Percentiles rank a stretch among this genome's conserved stretches.
phyloP scores from a whole-genome alignment of 1,139 yeast species.

The Taiozyma sp. region DNA sequence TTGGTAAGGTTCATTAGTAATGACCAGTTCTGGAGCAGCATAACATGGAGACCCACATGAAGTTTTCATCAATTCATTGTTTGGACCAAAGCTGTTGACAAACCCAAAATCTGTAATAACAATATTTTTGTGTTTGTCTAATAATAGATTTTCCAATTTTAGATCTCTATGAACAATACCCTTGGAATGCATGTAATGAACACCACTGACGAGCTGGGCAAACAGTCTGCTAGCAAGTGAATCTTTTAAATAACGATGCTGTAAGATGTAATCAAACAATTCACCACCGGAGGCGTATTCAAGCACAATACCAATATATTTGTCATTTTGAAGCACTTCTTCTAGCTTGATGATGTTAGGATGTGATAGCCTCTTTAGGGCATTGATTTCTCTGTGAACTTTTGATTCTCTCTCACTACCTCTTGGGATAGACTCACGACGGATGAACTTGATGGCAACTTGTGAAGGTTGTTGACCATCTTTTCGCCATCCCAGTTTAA shows the following conservation, averaged over 20 bases:
- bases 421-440: conserved; percentile 78
- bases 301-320: conserved; percentile 90
- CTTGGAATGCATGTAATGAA: conserved; percentile 80
- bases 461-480: conserved; percentile 74
- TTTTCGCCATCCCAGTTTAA: conserved; percentile 93
- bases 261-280: conserved; percentile 85
- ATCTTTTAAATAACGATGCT: conserved; percentile 83
- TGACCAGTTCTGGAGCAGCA: conserved; percentile 96
- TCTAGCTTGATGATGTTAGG: conserved; percentile 91
- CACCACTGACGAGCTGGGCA: conserved; percentile 92
- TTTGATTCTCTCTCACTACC: conserved; percentile 83
- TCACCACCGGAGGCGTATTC: conserved; percentile 99
- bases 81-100: conserved; percentile 76
- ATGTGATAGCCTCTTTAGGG: conserved; percentile 77
- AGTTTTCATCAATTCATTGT: conserved; percentile 83
- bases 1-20: conserved; percentile 80
- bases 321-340: conserved; percentile 90
- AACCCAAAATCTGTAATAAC: conserved; percentile 81
- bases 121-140: conserved; percentile 52
- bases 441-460: conserved; percentile 89
- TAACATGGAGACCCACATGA: conserved; percentile 98
- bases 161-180: conserved; percentile 89
- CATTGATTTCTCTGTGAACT: conserved; percentile 89
- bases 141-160: conserved; percentile 84
- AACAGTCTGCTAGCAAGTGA: conserved; percentile 78